These are phyloP conservation scores for Mycosphaerella sp. DNA, from an alignment of 2,329 filamentous ascomycete species.

Conservation along the genomic window DNA sequence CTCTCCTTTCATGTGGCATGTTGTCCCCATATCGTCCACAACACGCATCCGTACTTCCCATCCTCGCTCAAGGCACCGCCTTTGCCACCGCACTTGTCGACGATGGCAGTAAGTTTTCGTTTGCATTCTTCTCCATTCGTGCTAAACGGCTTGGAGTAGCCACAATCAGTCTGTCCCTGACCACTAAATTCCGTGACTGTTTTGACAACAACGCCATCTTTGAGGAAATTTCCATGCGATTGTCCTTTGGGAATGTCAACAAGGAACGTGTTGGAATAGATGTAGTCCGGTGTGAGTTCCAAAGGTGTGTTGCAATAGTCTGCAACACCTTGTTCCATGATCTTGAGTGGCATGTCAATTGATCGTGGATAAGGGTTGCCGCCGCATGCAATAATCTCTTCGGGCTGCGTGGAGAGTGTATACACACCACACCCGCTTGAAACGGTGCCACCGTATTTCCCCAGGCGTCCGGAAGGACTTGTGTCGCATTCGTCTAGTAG, in stretches of 20 bases:
- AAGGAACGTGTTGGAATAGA: conserved; percentile 6
- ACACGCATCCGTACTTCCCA: conserved; percentile 14
- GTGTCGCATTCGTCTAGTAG: conserved; percentile 14
- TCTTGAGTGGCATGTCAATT: conserved; percentile 3
- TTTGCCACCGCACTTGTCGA: conserved; percentile 12
- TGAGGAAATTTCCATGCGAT: conserved; percentile 11
- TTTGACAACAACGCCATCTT: conserved; percentile 7
- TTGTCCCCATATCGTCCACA: conserved; percentile 18
- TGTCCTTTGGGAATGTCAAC: conserved; percentile 5
- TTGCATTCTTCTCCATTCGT: conserved; percentile 13
- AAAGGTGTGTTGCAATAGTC: conserved; percentile 13
- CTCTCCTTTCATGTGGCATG: not conserved
- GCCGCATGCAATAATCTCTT: conserved; percentile 15
- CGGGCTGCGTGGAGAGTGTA: conserved; percentile 1
- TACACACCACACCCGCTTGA: conserved; percentile 11
- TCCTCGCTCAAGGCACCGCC: conserved; percentile 15
- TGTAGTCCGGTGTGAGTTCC: conserved; percentile 6
- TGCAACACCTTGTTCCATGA: conserved; percentile 6
- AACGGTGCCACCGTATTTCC: conserved; percentile 11
- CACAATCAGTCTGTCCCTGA: conserved; percentile 11
- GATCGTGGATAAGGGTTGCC: conserved; percentile 13
- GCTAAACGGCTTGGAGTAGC: conserved; percentile 5
- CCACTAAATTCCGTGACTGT: conserved; percentile 14
- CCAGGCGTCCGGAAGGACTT: not conserved
- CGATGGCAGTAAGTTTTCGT: conserved; percentile 8